Conservation (phyloP, 345 rosid species). For the Citrus inodora region DNA sequence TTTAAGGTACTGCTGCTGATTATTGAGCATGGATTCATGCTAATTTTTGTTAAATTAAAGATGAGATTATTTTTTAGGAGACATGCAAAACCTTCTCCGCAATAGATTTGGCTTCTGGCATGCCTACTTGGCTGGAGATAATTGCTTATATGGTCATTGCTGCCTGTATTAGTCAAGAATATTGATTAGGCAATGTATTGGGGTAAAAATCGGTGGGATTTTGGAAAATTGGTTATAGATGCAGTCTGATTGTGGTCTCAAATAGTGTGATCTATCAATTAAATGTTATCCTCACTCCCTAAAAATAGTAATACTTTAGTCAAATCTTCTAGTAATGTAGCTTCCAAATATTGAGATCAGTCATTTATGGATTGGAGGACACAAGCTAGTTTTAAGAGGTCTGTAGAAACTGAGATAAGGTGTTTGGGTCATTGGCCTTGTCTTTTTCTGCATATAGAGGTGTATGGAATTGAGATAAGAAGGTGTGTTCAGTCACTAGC, state of each 20-base stretch:
- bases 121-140: slow-evolving; percentile 40
- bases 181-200: slow-evolving; percentile 27
- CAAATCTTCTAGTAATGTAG: not conserved
- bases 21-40: too few species aligned
- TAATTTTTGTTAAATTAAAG: too few species aligned
- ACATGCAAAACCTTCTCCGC: not conserved
- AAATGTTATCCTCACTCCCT: slow-evolving; percentile 33
- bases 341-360: too few species aligned
- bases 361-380: too few species aligned
- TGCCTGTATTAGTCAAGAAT: slow-evolving; percentile 27
- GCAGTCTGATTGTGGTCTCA: slow-evolving; percentile 20
- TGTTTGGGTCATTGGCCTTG: too few species aligned
- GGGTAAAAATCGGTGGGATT: slow-evolving; percentile 14
- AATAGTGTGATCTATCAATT: slow-evolving; percentile 31
- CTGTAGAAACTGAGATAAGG: too few species aligned
- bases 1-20: too few species aligned
- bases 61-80: too few species aligned
- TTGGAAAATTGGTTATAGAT: slow-evolving; percentile 21
- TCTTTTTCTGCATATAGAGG: too few species aligned
- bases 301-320: not conserved
- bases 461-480: too few species aligned
- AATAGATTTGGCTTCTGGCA: slow-evolving; percentile 34
- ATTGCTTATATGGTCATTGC: slow-evolving; percentile 54
- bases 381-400: too few species aligned
- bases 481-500: too few species aligned